Percentiles rank a stretch among this genome's conserved stretches.
Conservation (phyloP, 1,284 basidiomycete genomes). For the Trichosporon sp. region DNA sequence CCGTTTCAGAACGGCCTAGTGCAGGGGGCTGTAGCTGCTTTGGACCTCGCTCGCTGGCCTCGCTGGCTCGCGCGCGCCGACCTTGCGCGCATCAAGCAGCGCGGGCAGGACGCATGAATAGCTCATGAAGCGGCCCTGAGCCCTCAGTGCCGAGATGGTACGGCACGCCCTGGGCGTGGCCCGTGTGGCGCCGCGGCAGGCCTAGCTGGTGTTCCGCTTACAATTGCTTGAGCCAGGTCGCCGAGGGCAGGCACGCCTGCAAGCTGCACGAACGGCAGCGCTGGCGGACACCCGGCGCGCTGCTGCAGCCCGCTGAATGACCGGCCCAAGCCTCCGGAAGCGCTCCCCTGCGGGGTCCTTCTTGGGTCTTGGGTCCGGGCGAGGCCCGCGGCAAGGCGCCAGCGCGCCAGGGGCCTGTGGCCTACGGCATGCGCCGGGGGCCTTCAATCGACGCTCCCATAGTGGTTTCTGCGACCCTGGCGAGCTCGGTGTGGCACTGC, state of each 20-base stretch:
- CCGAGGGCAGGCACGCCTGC: not conserved
- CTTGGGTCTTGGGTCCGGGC: no score
- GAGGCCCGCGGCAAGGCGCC: no score
- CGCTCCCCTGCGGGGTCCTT: not conserved
- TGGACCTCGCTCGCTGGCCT: no score
- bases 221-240: not conserved
- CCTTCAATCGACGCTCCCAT: not conserved
- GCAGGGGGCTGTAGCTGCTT: no score
- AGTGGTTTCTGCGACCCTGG: not conserved
- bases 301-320: not conserved
- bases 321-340: not conserved
- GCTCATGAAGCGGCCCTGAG: not conserved
- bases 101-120: not conserved
- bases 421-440: not conserved
- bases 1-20: not conserved
- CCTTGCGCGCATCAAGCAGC: not conserved
- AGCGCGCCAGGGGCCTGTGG: no score
- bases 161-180: not conserved
- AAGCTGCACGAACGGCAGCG: not conserved
- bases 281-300: no score
- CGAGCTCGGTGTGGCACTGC: not conserved
- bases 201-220: not conserved
- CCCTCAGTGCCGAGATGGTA: not conserved
- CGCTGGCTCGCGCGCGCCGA: no score
- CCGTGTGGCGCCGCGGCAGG: not conserved